A percentile compares a stretch with the other conserved stretches of the same genome.
phyloP scores from a whole-genome alignment of 805 yeast species.

The Yamadazyma phyllophila region DNA sequence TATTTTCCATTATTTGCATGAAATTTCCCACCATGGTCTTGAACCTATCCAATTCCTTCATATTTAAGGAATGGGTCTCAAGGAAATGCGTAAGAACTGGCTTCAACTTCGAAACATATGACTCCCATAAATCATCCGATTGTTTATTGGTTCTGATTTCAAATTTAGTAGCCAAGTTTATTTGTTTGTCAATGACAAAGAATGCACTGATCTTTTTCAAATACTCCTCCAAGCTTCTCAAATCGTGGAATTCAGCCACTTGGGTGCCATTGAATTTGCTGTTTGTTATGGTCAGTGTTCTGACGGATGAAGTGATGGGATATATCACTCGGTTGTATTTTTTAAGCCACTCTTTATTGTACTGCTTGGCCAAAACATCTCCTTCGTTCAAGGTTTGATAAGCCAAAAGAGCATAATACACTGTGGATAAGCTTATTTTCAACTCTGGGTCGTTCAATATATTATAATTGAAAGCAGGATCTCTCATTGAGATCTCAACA shows the following conservation, averaged over 20 bases:
- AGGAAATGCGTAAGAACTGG: slow-evolving; percentile 55
- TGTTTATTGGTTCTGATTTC: slow-evolving; percentile 61
- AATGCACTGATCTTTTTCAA: slow-evolving; percentile 69
- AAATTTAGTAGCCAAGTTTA: slow-evolving; percentile 61
- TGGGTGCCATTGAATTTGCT: slow-evolving; percentile 12
- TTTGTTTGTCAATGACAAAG: slow-evolving; percentile 68
- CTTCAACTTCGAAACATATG: slow-evolving; percentile 54
- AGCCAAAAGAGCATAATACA: slow-evolving; percentile 81
- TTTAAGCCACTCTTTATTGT: slow-evolving; percentile 67
- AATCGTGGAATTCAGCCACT: slow-evolving; percentile 26
- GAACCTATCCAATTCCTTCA: slow-evolving; percentile 49
- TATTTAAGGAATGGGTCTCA: slow-evolving; percentile 36
- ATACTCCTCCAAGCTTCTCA: slow-evolving; percentile 49
- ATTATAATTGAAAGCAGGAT: slow-evolving; percentile 47
- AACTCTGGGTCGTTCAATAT: slow-evolving; percentile 43
- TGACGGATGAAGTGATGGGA: slow-evolving; percentile 51
- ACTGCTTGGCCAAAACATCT: slow-evolving; percentile 58
- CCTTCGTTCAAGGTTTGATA: slow-evolving; percentile 69
- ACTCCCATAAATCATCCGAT: slow-evolving; percentile 74
- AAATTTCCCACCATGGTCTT: slow-evolving; percentile 68
- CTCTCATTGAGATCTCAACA: slow-evolving; percentile 75
- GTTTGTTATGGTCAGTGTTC: slow-evolving; percentile 10
- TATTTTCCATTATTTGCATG: slow-evolving; percentile 73
- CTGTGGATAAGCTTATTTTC: slow-evolving; percentile 59
- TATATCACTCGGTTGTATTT: slow-evolving; percentile 70